phyloP scores from a whole-genome alignment of 2,329 filamentous ascomycete genomes.

The Xylariaceae sp. region DNA sequence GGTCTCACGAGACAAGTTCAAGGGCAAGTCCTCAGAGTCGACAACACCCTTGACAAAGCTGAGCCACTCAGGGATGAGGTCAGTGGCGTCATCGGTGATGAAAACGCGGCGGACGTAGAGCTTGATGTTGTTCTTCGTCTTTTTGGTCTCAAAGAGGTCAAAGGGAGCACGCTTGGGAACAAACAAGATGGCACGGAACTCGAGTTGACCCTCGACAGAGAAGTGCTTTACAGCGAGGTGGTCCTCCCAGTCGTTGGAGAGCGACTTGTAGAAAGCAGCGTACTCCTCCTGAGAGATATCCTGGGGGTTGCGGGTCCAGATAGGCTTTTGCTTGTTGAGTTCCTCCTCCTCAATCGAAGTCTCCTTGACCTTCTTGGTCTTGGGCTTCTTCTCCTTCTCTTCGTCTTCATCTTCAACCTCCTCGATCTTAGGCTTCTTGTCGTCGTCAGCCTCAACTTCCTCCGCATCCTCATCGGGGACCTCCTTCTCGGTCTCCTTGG shows the following conservation, averaged over 20 bases:
- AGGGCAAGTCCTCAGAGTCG: constrained; percentile 97
- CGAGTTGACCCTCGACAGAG: constrained; percentile 99
- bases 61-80: constrained; percentile 99
- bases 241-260: constrained; percentile 99
- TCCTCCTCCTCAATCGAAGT: constrained; percentile 98
- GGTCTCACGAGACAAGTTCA: constrained; percentile 99
- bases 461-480: constrained; percentile 93
- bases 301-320: constrained; percentile 97
- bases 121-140: constrained; percentile 99
- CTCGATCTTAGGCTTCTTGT: constrained; percentile 95
- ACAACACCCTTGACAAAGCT: constrained; percentile 99
- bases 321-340: constrained; percentile 99
- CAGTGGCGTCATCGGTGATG: constrained; percentile 99
- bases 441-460: constrained; percentile 65
- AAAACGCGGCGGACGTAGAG: constrained; percentile 99
- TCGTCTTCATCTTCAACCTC: constrained; percentile 85
- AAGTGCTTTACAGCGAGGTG: constrained; percentile 99
- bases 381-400: constrained; percentile 82
- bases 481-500: constrained; percentile 99
- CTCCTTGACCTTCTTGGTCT: constrained; percentile 99
- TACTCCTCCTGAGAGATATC: constrained; percentile 97
- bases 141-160: constrained; percentile 99
- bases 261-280: constrained; percentile 98
- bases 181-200: constrained; percentile 99
- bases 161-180: constrained; percentile 99